These are phyloP conservation scores for Geotrichum restrictum DNA, from an alignment of 1,139 yeast species.

Conservation along the genomic window DNA sequence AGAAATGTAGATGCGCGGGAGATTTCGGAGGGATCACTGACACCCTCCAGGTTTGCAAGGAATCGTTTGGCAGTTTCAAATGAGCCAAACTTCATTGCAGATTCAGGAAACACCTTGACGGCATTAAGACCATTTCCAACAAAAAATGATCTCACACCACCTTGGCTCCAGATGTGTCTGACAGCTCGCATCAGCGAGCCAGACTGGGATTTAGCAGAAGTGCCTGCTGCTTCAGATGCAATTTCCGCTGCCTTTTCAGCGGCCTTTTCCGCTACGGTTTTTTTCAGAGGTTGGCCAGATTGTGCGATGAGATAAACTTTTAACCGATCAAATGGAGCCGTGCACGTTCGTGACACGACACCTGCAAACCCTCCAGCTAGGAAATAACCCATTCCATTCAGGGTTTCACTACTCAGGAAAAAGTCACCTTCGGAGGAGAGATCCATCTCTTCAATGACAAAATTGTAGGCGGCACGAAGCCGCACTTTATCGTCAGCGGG, in stretches of 20 bases:
- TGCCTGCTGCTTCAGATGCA: slow-evolving; percentile 14
- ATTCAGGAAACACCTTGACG: slow-evolving; percentile 92
- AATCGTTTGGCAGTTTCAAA: slow-evolving; percentile 82
- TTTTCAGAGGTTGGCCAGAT: slow-evolving; percentile 48
- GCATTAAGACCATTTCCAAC: slow-evolving; percentile 94
- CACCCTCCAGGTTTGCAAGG: slow-evolving; percentile 75
- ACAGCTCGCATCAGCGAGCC: slow-evolving; percentile 50
- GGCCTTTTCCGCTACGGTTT: slow-evolving; percentile 26
- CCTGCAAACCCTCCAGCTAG: slow-evolving; percentile 95
- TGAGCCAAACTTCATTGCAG: slow-evolving; percentile 95
- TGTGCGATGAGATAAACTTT: slow-evolving; percentile 92
- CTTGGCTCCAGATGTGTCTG: slow-evolving; percentile 75
- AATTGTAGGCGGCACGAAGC: slow-evolving; percentile 78
- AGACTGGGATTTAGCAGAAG: slow-evolving; percentile 21
- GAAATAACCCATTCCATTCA: slow-evolving; percentile 84
- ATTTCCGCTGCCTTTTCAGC: slow-evolving; percentile 20
- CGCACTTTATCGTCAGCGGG: slow-evolving; percentile 59
- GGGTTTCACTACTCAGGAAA: slow-evolving; percentile 69
- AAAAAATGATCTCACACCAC: slow-evolving; percentile 81
- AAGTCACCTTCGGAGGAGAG: slow-evolving; percentile 89
- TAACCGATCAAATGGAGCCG: slow-evolving; percentile 94
- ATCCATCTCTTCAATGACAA: slow-evolving; percentile 77
- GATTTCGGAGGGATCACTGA: slow-evolving; percentile 63
- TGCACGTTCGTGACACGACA: slow-evolving; percentile 92
- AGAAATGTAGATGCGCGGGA: slow-evolving; percentile 77